Evolutionary conservation across 805 yeast genomes (phyloP).

Genomic region (Yamadazyma sp.): DNA sequence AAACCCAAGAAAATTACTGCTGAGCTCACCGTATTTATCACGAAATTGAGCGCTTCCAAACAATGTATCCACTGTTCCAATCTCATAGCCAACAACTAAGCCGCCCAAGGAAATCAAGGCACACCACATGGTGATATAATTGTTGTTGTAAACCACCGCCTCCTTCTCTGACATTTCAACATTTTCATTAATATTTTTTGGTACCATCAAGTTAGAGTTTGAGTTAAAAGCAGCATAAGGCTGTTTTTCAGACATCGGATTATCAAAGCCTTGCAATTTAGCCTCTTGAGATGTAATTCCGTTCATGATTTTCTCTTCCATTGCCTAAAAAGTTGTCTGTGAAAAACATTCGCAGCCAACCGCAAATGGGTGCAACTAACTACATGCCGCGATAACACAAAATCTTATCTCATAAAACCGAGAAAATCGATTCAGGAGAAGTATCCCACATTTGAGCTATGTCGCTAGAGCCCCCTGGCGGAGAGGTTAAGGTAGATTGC

Average conservation of each 20-base stretch:
- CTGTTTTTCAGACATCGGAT: too few species aligned
- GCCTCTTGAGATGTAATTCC: not conserved
- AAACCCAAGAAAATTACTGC: slow-evolving; percentile 8
- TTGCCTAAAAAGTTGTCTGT: too few species aligned
- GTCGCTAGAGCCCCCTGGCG: not conserved
- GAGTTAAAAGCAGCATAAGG: too few species aligned
- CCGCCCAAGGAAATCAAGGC: slow-evolving; percentile 9
- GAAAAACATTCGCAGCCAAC: slow-evolving; percentile 12
- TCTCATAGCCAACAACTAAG: slow-evolving; percentile 15
- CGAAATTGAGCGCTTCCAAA: slow-evolving; percentile 7
- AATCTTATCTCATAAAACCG: slow-evolving; percentile 14
- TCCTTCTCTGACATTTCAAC: not conserved
- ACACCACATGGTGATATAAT: slow-evolving; percentile 7
- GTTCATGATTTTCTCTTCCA: too few species aligned
- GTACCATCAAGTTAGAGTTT: too few species aligned
- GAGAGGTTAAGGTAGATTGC: too few species aligned
- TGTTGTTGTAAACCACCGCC: slow-evolving; percentile 5
- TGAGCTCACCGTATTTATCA: slow-evolving; percentile 4
- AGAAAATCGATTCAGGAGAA: slow-evolving; percentile 11
- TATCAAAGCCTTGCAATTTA: not conserved
- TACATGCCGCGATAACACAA: slow-evolving; percentile 9
- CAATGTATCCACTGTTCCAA: slow-evolving; percentile 15
- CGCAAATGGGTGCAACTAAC: slow-evolving; percentile 10
- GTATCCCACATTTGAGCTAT: slow-evolving; percentile 2
- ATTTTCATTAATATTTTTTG: not conserved